Base-by-base conservation (phyloP, 2,329 filamentous ascomycete species). In the Alternaria sp. region DNA sequence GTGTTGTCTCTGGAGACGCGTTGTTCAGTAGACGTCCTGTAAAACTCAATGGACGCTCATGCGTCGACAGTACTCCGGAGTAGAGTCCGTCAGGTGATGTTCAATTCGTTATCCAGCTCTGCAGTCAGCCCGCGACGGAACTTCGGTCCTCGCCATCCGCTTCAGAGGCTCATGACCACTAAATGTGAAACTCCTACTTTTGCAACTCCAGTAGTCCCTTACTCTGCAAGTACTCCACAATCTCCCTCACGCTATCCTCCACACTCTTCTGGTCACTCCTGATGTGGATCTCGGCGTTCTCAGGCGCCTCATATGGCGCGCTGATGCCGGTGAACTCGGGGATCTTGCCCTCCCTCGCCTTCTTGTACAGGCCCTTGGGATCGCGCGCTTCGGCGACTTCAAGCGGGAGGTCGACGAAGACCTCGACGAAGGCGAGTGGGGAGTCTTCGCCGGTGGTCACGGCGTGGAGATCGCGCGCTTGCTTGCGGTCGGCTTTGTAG, bases 341-440 rank as follows among this genome's bases (percentile, higher is more conserved):
- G 82, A 98, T 98, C 81, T 96, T 89, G 47, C 96, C 96, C 55
- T 92, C 90, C 47, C 95, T 86, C 12, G 96, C 96, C 88, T 97
- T 97, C 87, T 97, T 97, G 84, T 99, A 99, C 64, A 98, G 84
- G 6, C 95, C 96, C 88, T 99, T 99, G 52, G 96, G 96, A 78
- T 99, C 96, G 67, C 96, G 89, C 87, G 95, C 86, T 88, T 98
- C 95, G 40, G 96, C 95, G 47, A 96, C 93, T 81, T 93, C 92
- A 70, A 98, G 87, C 13, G 93, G 92, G 12, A 98, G 89, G 81
- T 99, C 93, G 67, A 99, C 90, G 77, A 89, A 97, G 62, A 98
- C 93, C 83, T 99, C 96, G 70, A 99, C 87, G 79, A 99, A 99
- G 10, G 92, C 90, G 61, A 98, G 87, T 0, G 91, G 83, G 70